phyloP scores from a whole-genome alignment of 2,329 filamentous ascomycete genomes.

The Colletotrichum graminicola region DNA sequence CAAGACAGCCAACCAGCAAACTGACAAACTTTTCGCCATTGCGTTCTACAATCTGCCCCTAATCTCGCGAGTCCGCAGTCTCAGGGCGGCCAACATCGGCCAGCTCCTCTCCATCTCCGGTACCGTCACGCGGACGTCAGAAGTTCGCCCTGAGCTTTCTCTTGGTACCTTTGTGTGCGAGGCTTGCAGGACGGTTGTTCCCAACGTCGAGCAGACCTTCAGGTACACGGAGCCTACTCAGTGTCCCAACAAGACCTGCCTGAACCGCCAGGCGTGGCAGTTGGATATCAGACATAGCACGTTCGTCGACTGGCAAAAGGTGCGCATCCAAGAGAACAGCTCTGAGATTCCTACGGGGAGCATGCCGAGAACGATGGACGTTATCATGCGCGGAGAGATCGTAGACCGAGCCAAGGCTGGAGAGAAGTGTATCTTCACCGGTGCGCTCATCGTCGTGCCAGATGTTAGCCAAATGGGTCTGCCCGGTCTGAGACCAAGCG shows the following conservation, averaged over 20 bases:
- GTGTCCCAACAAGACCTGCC: slow-evolving; percentile 89
- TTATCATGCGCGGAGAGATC: slow-evolving; percentile 96
- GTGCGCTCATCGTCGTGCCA: slow-evolving; percentile 94
- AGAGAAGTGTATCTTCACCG: slow-evolving; percentile 98
- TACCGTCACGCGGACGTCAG: slow-evolving; percentile 95
- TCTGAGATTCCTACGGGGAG: slow-evolving; percentile 98
- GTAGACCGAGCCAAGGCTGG: slow-evolving; percentile 97
- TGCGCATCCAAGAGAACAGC: slow-evolving; percentile 97
- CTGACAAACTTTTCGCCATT: slow-evolving; percentile 93
- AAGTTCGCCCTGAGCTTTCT: slow-evolving; percentile 93
- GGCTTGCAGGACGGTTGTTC: slow-evolving; percentile 83
- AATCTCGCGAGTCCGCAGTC: slow-evolving; percentile 84
- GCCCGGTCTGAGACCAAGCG: slow-evolving; percentile 85
- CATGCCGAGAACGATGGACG: slow-evolving; percentile 98
- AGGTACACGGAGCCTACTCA: slow-evolving; percentile 96
- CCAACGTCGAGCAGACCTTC: slow-evolving; percentile 97
- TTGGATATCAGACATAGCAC: slow-evolving; percentile 97
- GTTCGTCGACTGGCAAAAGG: slow-evolving; percentile 99
- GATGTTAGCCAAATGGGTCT: slow-evolving; percentile 96
- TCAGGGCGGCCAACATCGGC: slow-evolving; percentile 91
- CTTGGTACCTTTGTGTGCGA: slow-evolving; percentile 94
- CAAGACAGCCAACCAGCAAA: slow-evolving; percentile 91
- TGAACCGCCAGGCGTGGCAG: slow-evolving; percentile 93
- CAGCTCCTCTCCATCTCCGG: slow-evolving; percentile 95
- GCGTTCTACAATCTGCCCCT: slow-evolving; percentile 94